phyloP scores from a whole-genome alignment of 768 basidiomycete genomes.

The Mycena galericulata region DNA sequence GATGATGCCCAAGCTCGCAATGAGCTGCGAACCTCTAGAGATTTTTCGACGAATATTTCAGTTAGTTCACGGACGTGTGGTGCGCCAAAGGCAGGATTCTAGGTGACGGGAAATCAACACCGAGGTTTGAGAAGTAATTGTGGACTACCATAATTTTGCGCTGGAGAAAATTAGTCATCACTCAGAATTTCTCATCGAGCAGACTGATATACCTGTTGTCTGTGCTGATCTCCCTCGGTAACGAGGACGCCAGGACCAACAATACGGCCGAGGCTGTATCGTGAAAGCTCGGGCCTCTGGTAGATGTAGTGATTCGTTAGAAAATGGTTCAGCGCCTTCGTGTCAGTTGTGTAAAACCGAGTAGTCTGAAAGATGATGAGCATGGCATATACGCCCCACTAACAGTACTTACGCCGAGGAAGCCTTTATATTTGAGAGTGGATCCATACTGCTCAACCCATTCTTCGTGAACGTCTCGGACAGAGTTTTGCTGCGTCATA shows the following conservation, averaged over 20 bases:
- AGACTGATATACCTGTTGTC: slow-evolving; percentile 28
- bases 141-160: slow-evolving; percentile 41
- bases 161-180: slow-evolving; percentile 17
- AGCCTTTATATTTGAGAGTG: slow-evolving; percentile 19
- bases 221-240: slow-evolving; percentile 42
- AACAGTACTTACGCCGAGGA: slow-evolving; percentile 9
- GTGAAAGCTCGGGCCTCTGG: slow-evolving; percentile 52
- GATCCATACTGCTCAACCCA: slow-evolving; percentile 29
- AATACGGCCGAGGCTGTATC: slow-evolving; percentile 43
- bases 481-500: too few relatives aligned
- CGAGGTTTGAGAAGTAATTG: not conserved
- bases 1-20: not conserved
- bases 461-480: slow-evolving; percentile 13
- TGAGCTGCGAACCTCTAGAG: not conserved
- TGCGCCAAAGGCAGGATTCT: slow-evolving; percentile 63
- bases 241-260: slow-evolving; percentile 52
- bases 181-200: not conserved
- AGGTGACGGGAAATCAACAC: not conserved
- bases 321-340: slow-evolving; percentile 62
- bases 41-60: slow-evolving; percentile 53
- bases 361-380: not conserved
- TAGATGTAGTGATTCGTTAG: slow-evolving; percentile 57
- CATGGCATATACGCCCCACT: not conserved
- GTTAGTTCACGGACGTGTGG: slow-evolving; percentile 58
- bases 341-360: slow-evolving; percentile 53